Evolutionary conservation across 1,139 yeast genomes (phyloP).

Genomic region (Diutina pseudorugosa): DNA sequence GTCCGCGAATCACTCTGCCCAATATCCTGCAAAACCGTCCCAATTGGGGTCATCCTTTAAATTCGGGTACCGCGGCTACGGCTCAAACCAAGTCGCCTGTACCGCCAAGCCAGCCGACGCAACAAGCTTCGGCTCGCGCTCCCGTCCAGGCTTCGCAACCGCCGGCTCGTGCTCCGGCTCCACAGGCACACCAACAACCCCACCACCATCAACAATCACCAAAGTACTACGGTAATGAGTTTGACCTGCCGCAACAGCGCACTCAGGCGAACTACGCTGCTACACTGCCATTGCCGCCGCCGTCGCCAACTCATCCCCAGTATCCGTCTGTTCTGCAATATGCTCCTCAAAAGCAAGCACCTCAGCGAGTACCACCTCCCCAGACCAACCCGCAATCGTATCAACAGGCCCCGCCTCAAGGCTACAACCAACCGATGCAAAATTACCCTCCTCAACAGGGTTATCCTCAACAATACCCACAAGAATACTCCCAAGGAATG

Average conservation of each 20-base stretch:
- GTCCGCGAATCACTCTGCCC: conserved; percentile 26
- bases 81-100: conserved; percentile 5
- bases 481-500: conserved; percentile 4
- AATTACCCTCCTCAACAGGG: conserved; percentile 5
- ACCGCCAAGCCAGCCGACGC: conserved; percentile 5
- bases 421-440: conserved; percentile 5
- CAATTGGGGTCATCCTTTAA: conserved; percentile 1
- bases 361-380: conserved; percentile 9
- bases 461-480: conserved; percentile 5
- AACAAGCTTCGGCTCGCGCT: not conserved
- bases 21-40: conserved; percentile 21
- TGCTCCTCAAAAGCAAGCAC: conserved; percentile 4
- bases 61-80: conserved; percentile 5
- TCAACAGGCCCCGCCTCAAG: conserved; percentile 6
- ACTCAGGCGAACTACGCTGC: not conserved
- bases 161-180: not conserved
- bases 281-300: not conserved
- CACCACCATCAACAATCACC: not conserved
- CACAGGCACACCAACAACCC: conserved; percentile 4
- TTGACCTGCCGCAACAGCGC: conserved; percentile 3
- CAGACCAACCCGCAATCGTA: conserved; percentile 8
- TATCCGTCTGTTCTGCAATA: not conserved
- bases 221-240: too few species aligned
- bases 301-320: not conserved
- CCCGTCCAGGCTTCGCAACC: not conserved